phyloP scores from a whole-genome alignment of 2,329 filamentous ascomycete species.

The Coniella vitis region DNA sequence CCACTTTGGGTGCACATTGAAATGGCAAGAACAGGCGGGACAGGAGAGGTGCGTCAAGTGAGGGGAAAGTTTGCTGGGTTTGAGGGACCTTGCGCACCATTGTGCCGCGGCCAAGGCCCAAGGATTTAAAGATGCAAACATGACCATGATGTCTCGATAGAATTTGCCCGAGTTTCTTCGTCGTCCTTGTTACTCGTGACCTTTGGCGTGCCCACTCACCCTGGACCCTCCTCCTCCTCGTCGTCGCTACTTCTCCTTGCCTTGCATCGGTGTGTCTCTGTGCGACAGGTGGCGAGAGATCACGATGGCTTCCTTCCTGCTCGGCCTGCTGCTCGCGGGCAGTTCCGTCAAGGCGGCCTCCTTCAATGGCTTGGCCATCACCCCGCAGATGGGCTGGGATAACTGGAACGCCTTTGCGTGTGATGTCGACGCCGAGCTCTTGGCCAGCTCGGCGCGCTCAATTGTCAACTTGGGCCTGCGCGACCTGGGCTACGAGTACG shows the following conservation, averaged over 20 bases:
- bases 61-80: background rate
- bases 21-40: background rate
- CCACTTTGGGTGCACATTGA: background rate
- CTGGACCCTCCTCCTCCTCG: background rate
- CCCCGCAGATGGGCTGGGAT: conserved; percentile 17
- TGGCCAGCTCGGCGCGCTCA: conserved; percentile 17
- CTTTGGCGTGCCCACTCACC: background rate
- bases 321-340: conserved; percentile 8
- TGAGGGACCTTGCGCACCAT: background rate
- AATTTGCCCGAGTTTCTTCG: background rate
- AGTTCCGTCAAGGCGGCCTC: background rate
- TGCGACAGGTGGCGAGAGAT: no score
- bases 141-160: background rate
- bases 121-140: no score
- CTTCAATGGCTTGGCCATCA: conserved; percentile 14
- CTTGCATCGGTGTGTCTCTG: no score
- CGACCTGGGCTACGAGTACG: conserved; percentile 24
- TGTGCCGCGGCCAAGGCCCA: background rate
- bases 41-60: background rate
- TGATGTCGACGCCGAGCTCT: conserved; percentile 17
- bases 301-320: conserved; percentile 2
- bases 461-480: conserved; percentile 22
- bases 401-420: conserved; percentile 22
- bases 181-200: no score
- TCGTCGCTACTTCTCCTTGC: background rate